Base-by-base conservation (phyloP, 2,329 filamentous ascomycete species). In the Lasiodiplodia citricola region DNA sequence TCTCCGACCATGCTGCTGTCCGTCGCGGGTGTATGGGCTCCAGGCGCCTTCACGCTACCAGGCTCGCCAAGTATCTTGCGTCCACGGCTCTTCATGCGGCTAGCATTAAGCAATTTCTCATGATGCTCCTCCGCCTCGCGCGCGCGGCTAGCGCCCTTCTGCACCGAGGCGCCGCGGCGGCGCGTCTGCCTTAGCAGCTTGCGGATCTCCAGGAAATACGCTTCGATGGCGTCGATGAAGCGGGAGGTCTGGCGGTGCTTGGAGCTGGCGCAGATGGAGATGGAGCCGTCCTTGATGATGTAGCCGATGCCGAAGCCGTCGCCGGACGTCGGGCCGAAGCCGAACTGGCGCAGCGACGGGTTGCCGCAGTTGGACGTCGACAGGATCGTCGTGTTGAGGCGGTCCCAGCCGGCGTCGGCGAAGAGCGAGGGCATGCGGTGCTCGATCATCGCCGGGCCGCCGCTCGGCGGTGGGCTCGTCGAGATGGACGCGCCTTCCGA, bases 361-460 rank as follows among this genome's bases (percentile, higher is more conserved):
- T 98, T 99, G 69, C 96, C 96, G 80, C 96, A 99, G 84, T 99
- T 99, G n/a, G 94, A 97, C 0, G 96, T 98, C 7, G 93, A 97
- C 50, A 99, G 84, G 72, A 98, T 93, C 10, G 95, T 98, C 71
- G 88, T 96, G 83, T 98, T 98, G 72, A 97, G 88, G 78, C 92
- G 94, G 80, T 98, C 95, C 94, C 94, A 99, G 58, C 95, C 96
- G 1, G 87, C 74, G 76, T 99, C 96, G 58, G 91, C 90, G 79
- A 98, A 99, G 68, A 99, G 86, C 6, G 90, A 83, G 0, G 96
- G 96, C 74, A 95, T 86, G 76, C 76, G 85, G 76, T 74, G 84
- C 68, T 74, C 77, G 35, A 77, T 71, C n/a, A 77, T 71, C n/a
- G 70, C 72, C 51, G 70, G 76, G 71, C 44, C 83, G 83, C 80